Evolutionary conservation across 1,284 basidiomycete genomes (phyloP), one percentile per base, ranked within the genome.

Genomic region (Blastosporella zonata): DNA sequence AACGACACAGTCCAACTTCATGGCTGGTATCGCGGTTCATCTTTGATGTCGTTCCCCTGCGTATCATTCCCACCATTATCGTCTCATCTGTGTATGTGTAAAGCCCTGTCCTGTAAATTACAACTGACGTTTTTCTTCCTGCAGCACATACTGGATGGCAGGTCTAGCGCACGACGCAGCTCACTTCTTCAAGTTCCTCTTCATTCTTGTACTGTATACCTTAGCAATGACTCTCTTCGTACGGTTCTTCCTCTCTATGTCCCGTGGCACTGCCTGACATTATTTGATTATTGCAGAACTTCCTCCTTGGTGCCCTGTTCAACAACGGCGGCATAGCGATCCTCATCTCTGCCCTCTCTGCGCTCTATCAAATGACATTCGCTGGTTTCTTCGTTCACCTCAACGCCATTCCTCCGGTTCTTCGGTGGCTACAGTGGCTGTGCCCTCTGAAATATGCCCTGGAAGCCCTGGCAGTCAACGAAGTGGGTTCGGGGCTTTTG

Each of bases 101-200:
- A 3, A 22, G 36, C 25, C 46, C 23, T 40, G 31, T n/a, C 18
- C 15, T 12, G 13, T 27, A 13, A 22, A 37, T 10, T 2, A 9
- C 23, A 22, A 35, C 54, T 51, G 46, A 65, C 62, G 28, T 65
- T 2, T 43, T 27, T 9, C 27, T 41, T 2, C 50, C 9, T 37
- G 36, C 12, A 89, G 87, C 47, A 87, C 85, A 12, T 92, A 95
- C 62, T 96, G 90, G 86, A 92, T 96, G 93, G 90, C 92, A 10
- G 92, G 93, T 7, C 78, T 96, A 1, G 77, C 87, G 1, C 72
- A 72, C 10, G 71, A 82, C 29, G 80, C 86, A 0, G 75, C 81
- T 0, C 71, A 81, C 57, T 92, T 85, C 71, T 91, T 92, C 79
- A 92, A 92, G 63, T 92, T 86, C 67, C 70, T 91, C 13, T 77